Conservation (phyloP, 306 rosid genomes). For the Cicer arietinum region DNA sequence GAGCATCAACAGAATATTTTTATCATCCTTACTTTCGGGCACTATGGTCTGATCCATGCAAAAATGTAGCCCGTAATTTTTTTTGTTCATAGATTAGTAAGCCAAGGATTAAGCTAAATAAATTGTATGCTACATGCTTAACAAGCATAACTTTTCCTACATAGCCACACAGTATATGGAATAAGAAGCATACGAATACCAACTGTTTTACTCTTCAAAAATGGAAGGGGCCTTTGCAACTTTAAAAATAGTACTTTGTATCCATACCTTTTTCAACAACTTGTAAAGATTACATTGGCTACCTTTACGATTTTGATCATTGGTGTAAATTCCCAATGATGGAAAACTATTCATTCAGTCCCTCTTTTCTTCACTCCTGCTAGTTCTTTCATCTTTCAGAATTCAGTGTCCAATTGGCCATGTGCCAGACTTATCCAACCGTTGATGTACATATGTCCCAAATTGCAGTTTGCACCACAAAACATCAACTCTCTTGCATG, state of each 20-base stretch:
- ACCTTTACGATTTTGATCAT: too few relatives aligned
- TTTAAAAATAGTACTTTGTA: constrained; percentile 11
- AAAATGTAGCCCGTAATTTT: too few relatives aligned
- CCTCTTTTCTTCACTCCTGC: constrained; percentile 20
- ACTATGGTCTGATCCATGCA: too few relatives aligned
- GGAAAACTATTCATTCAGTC: constrained; percentile 28
- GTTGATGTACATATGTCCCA: constrained; percentile 3
- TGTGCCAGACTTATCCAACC: neutral
- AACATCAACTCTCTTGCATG: constrained; percentile 35
- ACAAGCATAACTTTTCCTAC: constrained; percentile 74
- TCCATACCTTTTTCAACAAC: constrained; percentile 33
- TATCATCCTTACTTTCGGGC: too few relatives aligned
- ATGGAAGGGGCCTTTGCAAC: constrained; percentile 46
- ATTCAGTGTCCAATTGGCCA: neutral
- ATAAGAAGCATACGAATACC: constrained; percentile 94
- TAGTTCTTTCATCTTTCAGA: neutral
- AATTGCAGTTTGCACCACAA: constrained; percentile 12
- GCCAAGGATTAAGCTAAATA: constrained; percentile 70
- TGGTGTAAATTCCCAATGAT: constrained; percentile 12
- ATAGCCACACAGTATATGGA: constrained; percentile 68
- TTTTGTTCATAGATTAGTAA: too few relatives aligned
- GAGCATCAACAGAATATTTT: too few relatives aligned
- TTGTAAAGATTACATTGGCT: constrained; percentile 29
- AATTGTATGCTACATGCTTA: constrained; percentile 68
- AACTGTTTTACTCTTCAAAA: constrained; percentile 82